Evolutionary conservation across 2,329 filamentous ascomycete species (phyloP).

Genomic region (Aspergillus sclerotialis): DNA sequence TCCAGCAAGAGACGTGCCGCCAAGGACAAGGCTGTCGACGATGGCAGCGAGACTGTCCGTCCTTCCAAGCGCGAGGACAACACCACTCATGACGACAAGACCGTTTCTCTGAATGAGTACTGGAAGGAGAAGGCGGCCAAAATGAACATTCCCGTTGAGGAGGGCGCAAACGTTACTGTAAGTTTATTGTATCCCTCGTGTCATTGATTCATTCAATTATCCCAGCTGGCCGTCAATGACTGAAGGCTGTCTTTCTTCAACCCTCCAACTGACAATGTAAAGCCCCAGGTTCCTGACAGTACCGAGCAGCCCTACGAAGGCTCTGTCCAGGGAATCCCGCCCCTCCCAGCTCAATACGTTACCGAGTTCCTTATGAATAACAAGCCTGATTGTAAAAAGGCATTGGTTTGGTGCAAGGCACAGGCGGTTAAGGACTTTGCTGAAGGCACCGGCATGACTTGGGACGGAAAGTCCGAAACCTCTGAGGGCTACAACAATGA

Average conservation of each 20-base stretch:
- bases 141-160: conserved; percentile 5
- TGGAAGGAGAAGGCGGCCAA: conserved; percentile 5
- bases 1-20: no score
- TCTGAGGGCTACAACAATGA: not conserved
- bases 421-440: conserved; percentile 8
- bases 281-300: not conserved
- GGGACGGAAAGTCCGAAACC: no score
- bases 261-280: not conserved
- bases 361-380: conserved; percentile 10
- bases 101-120: conserved; percentile 3
- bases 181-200: no score
- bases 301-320: conserved; percentile 2
- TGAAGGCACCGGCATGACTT: no score
- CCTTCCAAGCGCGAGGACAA: conserved; percentile 1
- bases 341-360: conserved; percentile 5
- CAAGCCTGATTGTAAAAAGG: conserved; percentile 11
- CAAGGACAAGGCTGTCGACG: no score
- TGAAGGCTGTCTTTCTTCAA: not conserved
- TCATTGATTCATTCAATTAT: no score
- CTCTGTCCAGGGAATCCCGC: not conserved
- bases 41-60: no score
- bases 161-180: no score
- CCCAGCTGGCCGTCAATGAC: no score
- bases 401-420: conserved; percentile 14
- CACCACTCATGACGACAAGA: not conserved